Percentiles rank a stretch among this genome's conserved stretches.
phyloP scores from a whole-genome alignment of 2,329 filamentous ascomycete genomes.

The Scortechinia acanthostroma region DNA sequence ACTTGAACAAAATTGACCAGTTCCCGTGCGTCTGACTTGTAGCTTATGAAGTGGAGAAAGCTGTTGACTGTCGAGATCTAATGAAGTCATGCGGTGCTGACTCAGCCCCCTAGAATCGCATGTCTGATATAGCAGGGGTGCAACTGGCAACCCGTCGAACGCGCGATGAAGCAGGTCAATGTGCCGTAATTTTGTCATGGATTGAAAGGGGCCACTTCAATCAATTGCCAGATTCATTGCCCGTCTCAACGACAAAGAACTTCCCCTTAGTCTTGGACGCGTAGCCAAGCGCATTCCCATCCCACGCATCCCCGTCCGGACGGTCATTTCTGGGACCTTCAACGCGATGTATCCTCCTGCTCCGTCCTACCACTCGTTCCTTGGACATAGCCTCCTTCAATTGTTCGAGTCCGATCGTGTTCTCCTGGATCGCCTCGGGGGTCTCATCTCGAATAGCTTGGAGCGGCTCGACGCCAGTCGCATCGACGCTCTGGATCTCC shows the following conservation, averaged over 20 bases:
- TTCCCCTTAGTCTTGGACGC: slow-evolving; percentile 61
- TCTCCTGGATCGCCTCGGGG: slow-evolving; percentile 37
- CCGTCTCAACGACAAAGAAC: slow-evolving; percentile 73
- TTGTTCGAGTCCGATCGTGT: slow-evolving; percentile 48
- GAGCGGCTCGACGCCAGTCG: slow-evolving; percentile 65
- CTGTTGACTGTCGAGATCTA: too few species aligned
- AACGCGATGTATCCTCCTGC: slow-evolving; percentile 26
- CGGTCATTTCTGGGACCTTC: slow-evolving; percentile 16
- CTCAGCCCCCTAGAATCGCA: too few species aligned
- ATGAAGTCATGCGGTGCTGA: too few species aligned
- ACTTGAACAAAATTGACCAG: too few species aligned
- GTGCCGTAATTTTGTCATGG: too few species aligned
- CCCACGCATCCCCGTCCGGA: slow-evolving; percentile 13
- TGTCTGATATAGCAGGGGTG: too few species aligned
- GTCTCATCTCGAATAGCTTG: slow-evolving; percentile 78
- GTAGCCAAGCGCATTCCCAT: slow-evolving; percentile 65
- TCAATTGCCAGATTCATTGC: neutral
- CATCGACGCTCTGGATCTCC: slow-evolving; percentile 75
- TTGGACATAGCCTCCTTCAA: slow-evolving; percentile 45
- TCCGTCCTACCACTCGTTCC: slow-evolving; percentile 55
- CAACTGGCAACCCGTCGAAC: neutral
- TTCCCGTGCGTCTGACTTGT: too few species aligned
- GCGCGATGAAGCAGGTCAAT: neutral
- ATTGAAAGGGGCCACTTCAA: too few species aligned
- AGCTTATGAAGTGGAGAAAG: too few species aligned